A percentile compares a stretch with the other conserved stretches of the same genome.
Conservation (phyloP, 192 early-diverging fungal species). For the Podochytrium sp. region DNA sequence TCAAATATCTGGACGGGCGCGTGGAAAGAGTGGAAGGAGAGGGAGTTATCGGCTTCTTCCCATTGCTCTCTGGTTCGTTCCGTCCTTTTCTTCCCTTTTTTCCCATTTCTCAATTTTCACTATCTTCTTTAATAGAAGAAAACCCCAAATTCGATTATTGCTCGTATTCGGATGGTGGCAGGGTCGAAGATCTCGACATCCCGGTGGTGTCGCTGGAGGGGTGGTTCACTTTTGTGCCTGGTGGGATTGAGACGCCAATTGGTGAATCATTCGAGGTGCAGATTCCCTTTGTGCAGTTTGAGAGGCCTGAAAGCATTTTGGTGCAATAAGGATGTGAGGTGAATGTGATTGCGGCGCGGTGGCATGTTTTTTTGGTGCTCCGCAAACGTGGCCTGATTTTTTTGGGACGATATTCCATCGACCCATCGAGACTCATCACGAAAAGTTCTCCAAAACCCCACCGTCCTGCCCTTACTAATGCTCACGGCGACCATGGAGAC, state of each 20-base stretch:
- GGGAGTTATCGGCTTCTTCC: conserved; percentile 18
- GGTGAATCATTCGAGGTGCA: neutral
- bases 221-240: conserved; percentile 5
- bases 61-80: conserved; percentile 8
- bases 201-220: conserved; percentile 13
- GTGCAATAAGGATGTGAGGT: neutral
- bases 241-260: neutral
- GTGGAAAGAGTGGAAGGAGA: neutral
- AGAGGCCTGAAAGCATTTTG: neutral
- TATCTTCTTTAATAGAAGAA: neutral
- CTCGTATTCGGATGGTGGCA: conserved; percentile 24
- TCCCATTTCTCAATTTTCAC: neutral
- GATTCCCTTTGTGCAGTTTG: conserved; percentile 18
- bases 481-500: no score
- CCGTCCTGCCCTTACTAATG: no score
- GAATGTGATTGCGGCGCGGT: no score
- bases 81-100: neutral
- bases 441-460: no score
- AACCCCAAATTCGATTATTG: conserved; percentile 1
- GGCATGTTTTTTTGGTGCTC: no score
- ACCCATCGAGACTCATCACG: no score
- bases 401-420: no score
- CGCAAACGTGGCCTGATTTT: no score
- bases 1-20: conserved; percentile 2
- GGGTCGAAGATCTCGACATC: neutral